Conservation (phyloP, 441 rosid genomes). For the Syzygium syzygioides region DNA sequence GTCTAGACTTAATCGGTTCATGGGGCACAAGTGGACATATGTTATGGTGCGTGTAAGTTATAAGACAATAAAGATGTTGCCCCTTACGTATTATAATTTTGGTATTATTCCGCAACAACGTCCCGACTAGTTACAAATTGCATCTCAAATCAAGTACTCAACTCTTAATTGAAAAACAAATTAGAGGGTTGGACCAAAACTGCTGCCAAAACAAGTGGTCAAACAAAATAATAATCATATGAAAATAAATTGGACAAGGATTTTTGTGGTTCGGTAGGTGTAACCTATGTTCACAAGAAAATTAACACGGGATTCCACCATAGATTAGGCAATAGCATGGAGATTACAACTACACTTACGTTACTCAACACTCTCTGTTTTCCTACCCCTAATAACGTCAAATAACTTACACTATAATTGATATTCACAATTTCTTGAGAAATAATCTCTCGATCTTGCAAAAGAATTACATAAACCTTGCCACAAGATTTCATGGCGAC, state of each 20-base stretch:
- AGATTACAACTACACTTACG: no score
- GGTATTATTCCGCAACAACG: not conserved
- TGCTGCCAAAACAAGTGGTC: not conserved
- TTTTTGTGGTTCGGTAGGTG: not conserved
- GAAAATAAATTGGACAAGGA: not conserved
- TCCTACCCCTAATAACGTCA: no score
- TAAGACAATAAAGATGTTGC: not conserved
- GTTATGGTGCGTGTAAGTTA: not conserved
- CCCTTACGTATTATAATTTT: not conserved
- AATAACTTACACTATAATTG: accelerated
- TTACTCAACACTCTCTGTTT: not conserved
- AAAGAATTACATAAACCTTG: not conserved
- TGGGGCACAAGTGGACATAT: not conserved
- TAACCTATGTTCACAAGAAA: no score
- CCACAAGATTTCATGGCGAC: not conserved
- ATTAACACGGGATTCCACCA: no score
- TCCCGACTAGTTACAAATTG: not conserved
- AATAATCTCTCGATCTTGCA: not conserved
- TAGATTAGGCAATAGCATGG: accelerated
- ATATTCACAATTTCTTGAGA: not conserved
- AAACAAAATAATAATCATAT: not conserved
- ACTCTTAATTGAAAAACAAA: not conserved
- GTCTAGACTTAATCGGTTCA: not conserved
- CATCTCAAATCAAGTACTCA: not conserved
- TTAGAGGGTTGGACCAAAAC: not conserved